Conservation (phyloP, 495 filamentous ascomycete species). For the Penicillium nucicola region DNA sequence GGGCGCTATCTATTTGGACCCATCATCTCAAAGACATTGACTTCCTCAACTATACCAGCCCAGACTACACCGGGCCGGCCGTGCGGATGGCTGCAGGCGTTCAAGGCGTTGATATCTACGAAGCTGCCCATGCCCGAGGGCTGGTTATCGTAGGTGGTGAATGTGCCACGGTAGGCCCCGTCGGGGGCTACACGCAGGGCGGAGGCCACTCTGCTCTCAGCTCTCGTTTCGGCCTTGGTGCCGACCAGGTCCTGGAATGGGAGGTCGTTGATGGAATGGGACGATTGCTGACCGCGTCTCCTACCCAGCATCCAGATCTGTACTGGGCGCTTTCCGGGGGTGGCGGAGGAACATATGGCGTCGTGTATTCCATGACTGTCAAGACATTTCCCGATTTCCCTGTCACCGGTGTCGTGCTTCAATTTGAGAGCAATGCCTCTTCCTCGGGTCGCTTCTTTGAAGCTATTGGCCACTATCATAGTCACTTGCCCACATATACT, state of each 20-base stretch:
- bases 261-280: slow-evolving; percentile 42
- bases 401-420: slow-evolving; percentile 8
- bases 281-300: too few species aligned
- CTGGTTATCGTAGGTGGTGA: slow-evolving; percentile 26
- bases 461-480: too few species aligned
- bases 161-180: slow-evolving; percentile 31
- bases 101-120: slow-evolving; percentile 43
- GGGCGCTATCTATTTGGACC: slow-evolving; percentile 51
- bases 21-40: slow-evolving; percentile 48
- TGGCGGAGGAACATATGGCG: slow-evolving; percentile 59
- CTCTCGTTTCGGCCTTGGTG: slow-evolving; percentile 52
- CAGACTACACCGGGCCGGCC: slow-evolving; percentile 44
- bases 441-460: too few species aligned
- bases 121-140: slow-evolving; percentile 29
- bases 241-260: slow-evolving; percentile 59
- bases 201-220: slow-evolving; percentile 51
- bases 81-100: slow-evolving; percentile 54
- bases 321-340: slow-evolving; percentile 40
- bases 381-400: slow-evolving; percentile 34
- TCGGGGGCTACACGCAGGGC: slow-evolving; percentile 56
- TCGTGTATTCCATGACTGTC: slow-evolving; percentile 51
- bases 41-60: slow-evolving; percentile 28
- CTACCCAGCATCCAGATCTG: too few species aligned
- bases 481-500: too few species aligned
- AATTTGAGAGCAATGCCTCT: too few species aligned